Conservation (phyloP, 768 basidiomycete genomes). For the Leucosporidium scottii region DNA sequence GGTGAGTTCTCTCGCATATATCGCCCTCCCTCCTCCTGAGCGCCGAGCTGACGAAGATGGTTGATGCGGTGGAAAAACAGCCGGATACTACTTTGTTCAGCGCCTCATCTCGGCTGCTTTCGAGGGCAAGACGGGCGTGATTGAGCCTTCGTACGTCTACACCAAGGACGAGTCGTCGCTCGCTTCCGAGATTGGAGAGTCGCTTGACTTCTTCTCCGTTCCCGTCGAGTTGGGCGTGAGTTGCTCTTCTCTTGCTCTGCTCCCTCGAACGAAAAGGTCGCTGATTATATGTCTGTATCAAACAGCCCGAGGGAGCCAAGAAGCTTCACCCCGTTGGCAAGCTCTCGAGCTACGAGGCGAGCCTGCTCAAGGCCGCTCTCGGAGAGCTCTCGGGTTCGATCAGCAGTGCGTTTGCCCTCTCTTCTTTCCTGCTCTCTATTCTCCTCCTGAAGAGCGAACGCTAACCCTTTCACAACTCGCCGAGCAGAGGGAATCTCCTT, state of each 20-base stretch:
- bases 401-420: slow-evolving; percentile 40
- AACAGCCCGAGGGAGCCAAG: slow-evolving; percentile 66
- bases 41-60: not conserved
- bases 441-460: too few relatives aligned
- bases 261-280: slow-evolving; percentile 1
- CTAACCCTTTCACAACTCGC: not conserved
- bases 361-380: slow-evolving; percentile 69
- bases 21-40: not conserved
- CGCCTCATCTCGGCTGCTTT: slow-evolving; percentile 76
- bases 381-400: slow-evolving; percentile 73
- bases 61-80: slow-evolving; percentile 29
- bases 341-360: slow-evolving; percentile 62
- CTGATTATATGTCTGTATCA: not conserved
- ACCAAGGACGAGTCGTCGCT: slow-evolving; percentile 63
- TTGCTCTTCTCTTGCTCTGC: slow-evolving; percentile 13
- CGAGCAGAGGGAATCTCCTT: slow-evolving; percentile 32
- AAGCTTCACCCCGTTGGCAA: slow-evolving; percentile 75
- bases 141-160: slow-evolving; percentile 72
- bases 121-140: slow-evolving; percentile 78
- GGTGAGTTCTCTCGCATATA: slow-evolving; percentile 16
- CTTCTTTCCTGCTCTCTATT: not conserved
- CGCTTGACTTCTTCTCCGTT: slow-evolving; percentile 80
- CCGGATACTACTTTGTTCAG: slow-evolving; percentile 79
- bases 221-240: slow-evolving; percentile 79
- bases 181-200: slow-evolving; percentile 64